Base-by-base conservation (phyloP, 2,329 filamentous ascomycete genomes). In the Paecilomyces variotii region DNA sequence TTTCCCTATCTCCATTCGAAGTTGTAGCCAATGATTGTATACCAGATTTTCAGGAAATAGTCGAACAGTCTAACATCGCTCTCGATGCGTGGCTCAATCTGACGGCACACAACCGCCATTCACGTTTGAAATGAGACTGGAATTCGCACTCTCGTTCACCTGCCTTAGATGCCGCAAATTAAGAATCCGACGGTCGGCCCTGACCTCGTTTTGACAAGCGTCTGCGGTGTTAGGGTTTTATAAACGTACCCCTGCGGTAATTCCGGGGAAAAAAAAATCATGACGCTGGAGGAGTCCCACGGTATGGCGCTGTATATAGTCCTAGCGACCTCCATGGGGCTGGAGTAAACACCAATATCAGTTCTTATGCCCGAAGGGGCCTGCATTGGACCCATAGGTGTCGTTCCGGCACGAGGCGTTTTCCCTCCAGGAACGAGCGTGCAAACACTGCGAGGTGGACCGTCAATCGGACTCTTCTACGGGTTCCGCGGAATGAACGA, bases 161-260 rank as follows among this genome's bases (percentile, higher is more conserved):
- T 65, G 64, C 27, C 60, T 72, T 1, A 64, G 67, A 53, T 74
- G 72, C 52, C 69, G 71, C 7, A 66, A 73, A n/a, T 71, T 70
- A 1, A 52, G 12, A 3, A 61, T 66, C 11, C 68, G 72, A 39
- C 69, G 72, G 2, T 52, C 58, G 1, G 70, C 72, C 25, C 35
- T 74, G 1, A 59, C 60, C 12, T 58, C 74, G 14, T 60, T 73
- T 0, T 61, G 59, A 1, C 60, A 56, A 54, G 63, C 65, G 2
- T 68, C 67, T 5, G 61, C 56, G 0, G 60, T 72, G 2, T 66
- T 73, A 51, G 72, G 72, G 0, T 65, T 73, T 24, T 65, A 66
- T 27, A 64, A 67, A 34, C 57, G 60, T 14, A 57, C 56, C 1
- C 59, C 65, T 0, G 62, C 62, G 5, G 60, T 61, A 11, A 50